Percentiles rank a stretch among this genome's conserved stretches.
phyloP scores from a whole-genome alignment of 352 stramenopile species.

The Pythium chondricola region DNA sequence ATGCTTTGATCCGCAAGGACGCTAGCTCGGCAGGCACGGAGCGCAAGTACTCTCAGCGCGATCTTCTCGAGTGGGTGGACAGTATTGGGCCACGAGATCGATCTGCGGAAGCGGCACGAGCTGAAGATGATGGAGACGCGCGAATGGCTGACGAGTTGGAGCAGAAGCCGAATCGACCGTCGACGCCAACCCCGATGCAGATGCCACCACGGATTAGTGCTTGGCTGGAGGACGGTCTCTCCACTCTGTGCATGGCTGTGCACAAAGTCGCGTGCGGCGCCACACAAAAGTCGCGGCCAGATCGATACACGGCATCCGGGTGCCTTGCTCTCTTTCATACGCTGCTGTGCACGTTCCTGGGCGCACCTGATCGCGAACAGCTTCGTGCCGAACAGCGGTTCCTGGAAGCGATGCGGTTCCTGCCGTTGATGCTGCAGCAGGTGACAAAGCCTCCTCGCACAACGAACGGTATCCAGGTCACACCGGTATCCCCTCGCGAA shows the following conservation, averaged over 20 bases:
- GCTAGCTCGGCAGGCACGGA: neutral
- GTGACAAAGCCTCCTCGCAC: conserved; percentile 24
- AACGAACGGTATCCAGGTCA: conserved; percentile 14
- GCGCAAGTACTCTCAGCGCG: conserved; percentile 1
- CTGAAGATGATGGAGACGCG: conserved; percentile 8
- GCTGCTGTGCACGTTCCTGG: conserved; percentile 68
- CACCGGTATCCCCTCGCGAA: conserved; percentile 18
- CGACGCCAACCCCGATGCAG: neutral
- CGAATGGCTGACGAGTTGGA: conserved; percentile 14
- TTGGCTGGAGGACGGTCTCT: conserved; percentile 63
- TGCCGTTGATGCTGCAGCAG: conserved; percentile 68
- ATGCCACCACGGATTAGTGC: conserved; percentile 28
- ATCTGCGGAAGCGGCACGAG: neutral
- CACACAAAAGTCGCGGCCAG: conserved; percentile 77
- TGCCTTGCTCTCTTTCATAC: conserved; percentile 79
- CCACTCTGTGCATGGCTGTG: conserved; percentile 79
- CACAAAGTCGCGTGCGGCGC: conserved; percentile 78
- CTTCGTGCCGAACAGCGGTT: conserved; percentile 56
- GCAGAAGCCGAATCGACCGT: conserved; percentile 7
- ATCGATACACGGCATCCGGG: conserved; percentile 69
- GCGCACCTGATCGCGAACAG: conserved; percentile 47
- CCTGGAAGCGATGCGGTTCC: conserved; percentile 63
- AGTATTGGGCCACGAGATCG: conserved; percentile 8
- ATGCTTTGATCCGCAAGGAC: conserved; percentile 21
- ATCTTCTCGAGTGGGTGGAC: conserved; percentile 47